phyloP scores from a whole-genome alignment of 345 rosid genomes.

The Streptanthus diversifolius region DNA sequence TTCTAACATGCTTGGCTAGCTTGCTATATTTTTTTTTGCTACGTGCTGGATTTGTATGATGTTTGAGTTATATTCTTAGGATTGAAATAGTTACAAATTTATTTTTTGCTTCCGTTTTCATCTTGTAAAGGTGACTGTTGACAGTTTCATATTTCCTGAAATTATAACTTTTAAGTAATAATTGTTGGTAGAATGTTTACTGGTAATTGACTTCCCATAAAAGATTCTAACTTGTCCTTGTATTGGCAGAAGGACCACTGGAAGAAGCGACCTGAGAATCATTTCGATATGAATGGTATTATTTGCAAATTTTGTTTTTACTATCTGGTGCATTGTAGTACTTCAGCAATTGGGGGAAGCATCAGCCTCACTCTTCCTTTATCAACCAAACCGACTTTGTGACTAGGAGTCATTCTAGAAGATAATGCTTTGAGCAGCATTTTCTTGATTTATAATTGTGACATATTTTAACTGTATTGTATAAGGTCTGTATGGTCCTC shows the following conservation, averaged over 20 bases:
- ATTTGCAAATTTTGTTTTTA: constrained; percentile 44
- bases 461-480: constrained; percentile 29
- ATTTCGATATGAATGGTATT: constrained; percentile 71
- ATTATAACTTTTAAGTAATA: background rate
- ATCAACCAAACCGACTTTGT: background rate
- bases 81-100: background rate
- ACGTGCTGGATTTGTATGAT: constrained; percentile 16
- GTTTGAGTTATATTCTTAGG: constrained; percentile 1
- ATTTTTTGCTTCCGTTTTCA: background rate
- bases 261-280: constrained; percentile 75
- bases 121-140: constrained; percentile 12
- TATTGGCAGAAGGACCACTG: constrained; percentile 66
- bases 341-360: constrained; percentile 5
- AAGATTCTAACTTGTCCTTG: constrained; percentile 19
- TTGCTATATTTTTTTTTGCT: too few species aligned
- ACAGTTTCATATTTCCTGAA: constrained; percentile 12
- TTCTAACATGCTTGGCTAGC: background rate
- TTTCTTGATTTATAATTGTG: constrained; percentile 22
- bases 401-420: background rate
- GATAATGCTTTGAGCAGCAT: background rate
- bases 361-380: background rate
- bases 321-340: constrained; percentile 16
- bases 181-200: constrained; percentile 1
- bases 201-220: background rate
- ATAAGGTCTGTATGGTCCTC: constrained; percentile 72